phyloP scores from a whole-genome alignment of 441 rosid genomes.

The Mallotus japonicus region DNA sequence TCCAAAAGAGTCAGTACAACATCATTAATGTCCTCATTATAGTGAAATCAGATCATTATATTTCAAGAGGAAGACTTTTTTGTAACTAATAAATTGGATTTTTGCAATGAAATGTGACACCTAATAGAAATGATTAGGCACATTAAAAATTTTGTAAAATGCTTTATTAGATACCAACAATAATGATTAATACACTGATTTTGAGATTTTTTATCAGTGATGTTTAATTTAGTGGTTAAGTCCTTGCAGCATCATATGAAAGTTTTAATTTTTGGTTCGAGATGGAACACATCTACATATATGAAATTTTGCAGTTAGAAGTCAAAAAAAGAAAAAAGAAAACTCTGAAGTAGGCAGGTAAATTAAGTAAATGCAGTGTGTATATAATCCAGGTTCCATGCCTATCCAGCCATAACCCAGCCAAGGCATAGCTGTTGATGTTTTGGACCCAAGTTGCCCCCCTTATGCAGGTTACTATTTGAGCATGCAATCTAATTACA shows the following conservation, averaged over 20 bases:
- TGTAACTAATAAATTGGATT: background rate
- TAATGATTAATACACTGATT: no score
- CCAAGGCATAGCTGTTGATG: slow-evolving; percentile 24
- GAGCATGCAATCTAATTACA: slow-evolving; percentile 1
- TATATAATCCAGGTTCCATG: background rate
- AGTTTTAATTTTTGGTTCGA: no score
- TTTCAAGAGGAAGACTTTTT: background rate
- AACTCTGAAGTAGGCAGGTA: no score
- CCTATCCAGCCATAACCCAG: slow-evolving; percentile 8
- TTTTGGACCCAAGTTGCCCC: slow-evolving; percentile 11
- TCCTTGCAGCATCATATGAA: no score
- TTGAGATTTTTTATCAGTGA: no score
- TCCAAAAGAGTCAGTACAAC: background rate
- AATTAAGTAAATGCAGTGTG: background rate
- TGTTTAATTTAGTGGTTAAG: no score
- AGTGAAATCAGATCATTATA: background rate
- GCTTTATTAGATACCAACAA: no score
- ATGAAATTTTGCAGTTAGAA: no score
- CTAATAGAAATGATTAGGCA: background rate
- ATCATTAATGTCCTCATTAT: background rate
- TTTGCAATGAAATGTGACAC: background rate
- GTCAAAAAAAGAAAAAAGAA: no score
- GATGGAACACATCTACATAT: background rate
- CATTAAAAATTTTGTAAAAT: no score
- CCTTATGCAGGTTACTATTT: background rate